These are phyloP conservation scores for Mycena citricolor DNA, from an alignment of 1,284 basidiomycete genomes.

Conservation along the genomic window DNA sequence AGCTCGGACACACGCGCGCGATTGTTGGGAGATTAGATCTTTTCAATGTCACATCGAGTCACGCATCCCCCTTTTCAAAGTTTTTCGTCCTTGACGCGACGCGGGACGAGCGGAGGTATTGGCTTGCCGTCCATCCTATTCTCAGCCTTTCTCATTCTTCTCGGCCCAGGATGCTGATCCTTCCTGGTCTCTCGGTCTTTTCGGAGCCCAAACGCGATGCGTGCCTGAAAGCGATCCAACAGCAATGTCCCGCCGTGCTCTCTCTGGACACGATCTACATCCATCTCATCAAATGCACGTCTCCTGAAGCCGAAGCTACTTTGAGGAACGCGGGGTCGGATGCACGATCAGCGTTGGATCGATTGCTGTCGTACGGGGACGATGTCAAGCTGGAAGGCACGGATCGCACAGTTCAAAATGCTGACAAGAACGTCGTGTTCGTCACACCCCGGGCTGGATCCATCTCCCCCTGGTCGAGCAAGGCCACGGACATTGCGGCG, in stretches of 20 bases:
- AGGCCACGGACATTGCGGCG: conserved; percentile 93
- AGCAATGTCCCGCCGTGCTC: conserved; percentile 50
- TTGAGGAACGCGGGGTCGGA: conserved; percentile 48
- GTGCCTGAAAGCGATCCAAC: conserved; percentile 67
- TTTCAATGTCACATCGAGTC: no score
- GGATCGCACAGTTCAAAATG: conserved; percentile 36
- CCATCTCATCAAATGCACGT: conserved; percentile 77
- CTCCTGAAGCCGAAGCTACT: conserved; percentile 45
- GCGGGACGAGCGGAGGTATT: no score
- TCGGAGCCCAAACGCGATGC: conserved; percentile 70
- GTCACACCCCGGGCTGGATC: conserved; percentile 76
- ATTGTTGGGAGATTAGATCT: no score
- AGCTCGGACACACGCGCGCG: no score
- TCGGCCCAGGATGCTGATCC: conserved; percentile 56
- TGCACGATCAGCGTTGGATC: conserved; percentile 60
- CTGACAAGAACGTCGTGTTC: conserved; percentile 54
- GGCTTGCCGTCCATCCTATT: no score
- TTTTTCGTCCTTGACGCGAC: no score
- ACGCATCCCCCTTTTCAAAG: neutral
- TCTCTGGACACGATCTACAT: conserved; percentile 85
- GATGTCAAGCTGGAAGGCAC: conserved; percentile 56
- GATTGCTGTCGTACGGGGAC: conserved; percentile 89
- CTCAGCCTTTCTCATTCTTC: no score
- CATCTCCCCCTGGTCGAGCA: conserved; percentile 83
- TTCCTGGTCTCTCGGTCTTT: conserved; percentile 73